Base-by-base conservation (phyloP, 2,329 filamentous ascomycete species). In the Zymoseptoria brevis region DNA sequence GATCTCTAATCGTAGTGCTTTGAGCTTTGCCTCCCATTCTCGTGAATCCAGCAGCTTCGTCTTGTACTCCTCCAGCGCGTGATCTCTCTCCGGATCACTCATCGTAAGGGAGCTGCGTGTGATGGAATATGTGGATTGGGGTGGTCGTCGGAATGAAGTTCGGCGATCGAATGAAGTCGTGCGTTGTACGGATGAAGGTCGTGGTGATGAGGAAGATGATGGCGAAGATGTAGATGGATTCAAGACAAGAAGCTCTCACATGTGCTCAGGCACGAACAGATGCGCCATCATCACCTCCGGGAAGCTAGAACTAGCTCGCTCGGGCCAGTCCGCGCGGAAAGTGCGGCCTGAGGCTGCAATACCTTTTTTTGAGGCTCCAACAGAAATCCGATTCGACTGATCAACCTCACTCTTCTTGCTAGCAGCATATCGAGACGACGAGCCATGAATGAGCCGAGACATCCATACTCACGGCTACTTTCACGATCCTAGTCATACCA, bases 11-110 rank as follows among this genome's bases (percentile, higher is more conserved):
- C 94, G 89, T 69, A 99, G 80, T 56, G 87, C 85, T 81, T 97
- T 99, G 62, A 99, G 84, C 82, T 97, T 99, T 56, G 93, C 88
- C 77, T 99, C 95, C 91, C 91, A 97, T 82, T 99, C 94, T 77
- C 95, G 86, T 69, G 95, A 96, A 77, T 99, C 93, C 71, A 96
- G 83, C 69, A 81, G 74, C 73, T 80, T 80, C 54, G 68, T 71
- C 74, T 80, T 81, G 76, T 80, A 81, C 66, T 78, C 76, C 35
- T 80, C 76, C 59, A 81, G 76, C 58, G 79, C 77, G 59, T 80
- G 76, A 57, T 79, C 75, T 66, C 79, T 74, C 73, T 80, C 79
- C n/a, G 78, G 76, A 62, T 80, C 78, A 59, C 63, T 60, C 56
- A 57, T 62, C 69, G 71, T 71, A 19, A 29, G 26, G 29, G 60